Percentiles rank a stretch among this genome's conserved stretches.
Conservation (phyloP, 2,329 filamentous ascomycete genomes). For the Neonectria sp. region DNA sequence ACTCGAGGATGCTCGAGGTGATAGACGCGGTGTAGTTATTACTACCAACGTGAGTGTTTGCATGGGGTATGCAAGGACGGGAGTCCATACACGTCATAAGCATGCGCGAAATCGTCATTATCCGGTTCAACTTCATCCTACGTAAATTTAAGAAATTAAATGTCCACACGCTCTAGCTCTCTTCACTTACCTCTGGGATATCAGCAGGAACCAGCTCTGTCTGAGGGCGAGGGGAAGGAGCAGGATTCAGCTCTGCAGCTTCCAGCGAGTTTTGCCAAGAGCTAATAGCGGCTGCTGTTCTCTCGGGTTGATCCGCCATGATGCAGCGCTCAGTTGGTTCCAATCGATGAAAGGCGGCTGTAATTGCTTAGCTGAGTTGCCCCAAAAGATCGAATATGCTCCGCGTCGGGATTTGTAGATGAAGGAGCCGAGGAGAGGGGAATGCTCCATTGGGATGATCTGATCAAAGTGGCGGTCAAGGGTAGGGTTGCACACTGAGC, state of each 20-base stretch:
- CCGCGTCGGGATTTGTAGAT: not conserved
- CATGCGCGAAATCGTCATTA: not conserved
- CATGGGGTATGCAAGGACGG: not conserved
- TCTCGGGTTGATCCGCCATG: not conserved
- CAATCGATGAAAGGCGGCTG: not conserved
- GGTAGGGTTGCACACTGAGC: not conserved
- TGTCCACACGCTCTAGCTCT: not conserved
- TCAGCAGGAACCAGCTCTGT: not conserved
- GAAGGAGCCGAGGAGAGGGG: not conserved
- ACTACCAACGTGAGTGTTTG: not conserved
- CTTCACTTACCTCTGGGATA: not conserved
- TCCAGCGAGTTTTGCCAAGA: not conserved
- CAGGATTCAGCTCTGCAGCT: not conserved
- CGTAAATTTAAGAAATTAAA: not conserved
- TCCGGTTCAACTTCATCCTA: not conserved
- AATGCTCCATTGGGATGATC: not conserved
- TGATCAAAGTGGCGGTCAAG: not conserved
- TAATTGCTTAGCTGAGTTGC: not conserved
- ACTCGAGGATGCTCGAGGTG: slow-evolving; percentile 7
- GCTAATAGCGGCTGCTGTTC: not conserved
- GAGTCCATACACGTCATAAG: not conserved
- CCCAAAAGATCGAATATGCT: not conserved
- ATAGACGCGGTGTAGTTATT: slow-evolving; percentile 3
- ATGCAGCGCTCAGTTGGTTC: not conserved
- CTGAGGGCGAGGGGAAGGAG: not conserved